Percentiles rank a stretch among this genome's conserved stretches.
Conservation (phyloP, 148 eudicot species). For the Rhododendron ferrugineum region DNA sequence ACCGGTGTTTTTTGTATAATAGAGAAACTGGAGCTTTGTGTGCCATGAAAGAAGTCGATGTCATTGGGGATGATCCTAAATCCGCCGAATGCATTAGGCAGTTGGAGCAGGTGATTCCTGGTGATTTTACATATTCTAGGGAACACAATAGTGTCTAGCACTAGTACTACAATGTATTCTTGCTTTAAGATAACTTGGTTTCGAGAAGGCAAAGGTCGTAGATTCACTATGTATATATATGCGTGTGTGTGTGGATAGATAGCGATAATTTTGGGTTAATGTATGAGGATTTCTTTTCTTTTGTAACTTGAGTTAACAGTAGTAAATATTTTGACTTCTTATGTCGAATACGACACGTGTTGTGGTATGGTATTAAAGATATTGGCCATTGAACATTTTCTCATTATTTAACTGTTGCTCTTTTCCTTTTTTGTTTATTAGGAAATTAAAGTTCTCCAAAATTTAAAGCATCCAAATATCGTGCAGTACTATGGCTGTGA, state of each 20-base stretch:
- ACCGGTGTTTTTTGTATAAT: constrained; percentile 6
- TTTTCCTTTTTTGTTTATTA: constrained; percentile 23
- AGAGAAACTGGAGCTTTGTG: constrained; percentile 90
- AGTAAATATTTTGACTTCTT: not conserved
- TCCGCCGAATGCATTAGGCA: constrained; percentile 73
- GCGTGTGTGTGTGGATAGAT: not conserved
- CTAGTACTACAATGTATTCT: not conserved
- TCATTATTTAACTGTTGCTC: not conserved
- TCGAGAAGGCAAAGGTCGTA: not conserved
- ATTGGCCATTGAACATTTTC: not conserved
- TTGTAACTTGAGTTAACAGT: not conserved
- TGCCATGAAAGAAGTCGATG: constrained; percentile 93
- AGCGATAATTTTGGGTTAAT: not conserved
- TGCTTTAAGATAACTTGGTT: not conserved
- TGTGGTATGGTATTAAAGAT: not conserved
- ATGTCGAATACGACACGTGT: not conserved
- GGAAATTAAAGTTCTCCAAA: constrained; percentile 82
- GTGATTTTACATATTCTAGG: not conserved
- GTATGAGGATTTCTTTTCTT: not conserved
- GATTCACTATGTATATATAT: not conserved
- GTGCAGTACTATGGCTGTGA: constrained; percentile 87
- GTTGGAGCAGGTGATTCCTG: constrained; percentile 69
- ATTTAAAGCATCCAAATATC: constrained; percentile 84
- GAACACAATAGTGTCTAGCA: not conserved
- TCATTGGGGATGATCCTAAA: constrained; percentile 69